These are phyloP conservation scores for Starmerella gropengiesseri DNA, from an alignment of 805 yeast species.

Conservation along the genomic window DNA sequence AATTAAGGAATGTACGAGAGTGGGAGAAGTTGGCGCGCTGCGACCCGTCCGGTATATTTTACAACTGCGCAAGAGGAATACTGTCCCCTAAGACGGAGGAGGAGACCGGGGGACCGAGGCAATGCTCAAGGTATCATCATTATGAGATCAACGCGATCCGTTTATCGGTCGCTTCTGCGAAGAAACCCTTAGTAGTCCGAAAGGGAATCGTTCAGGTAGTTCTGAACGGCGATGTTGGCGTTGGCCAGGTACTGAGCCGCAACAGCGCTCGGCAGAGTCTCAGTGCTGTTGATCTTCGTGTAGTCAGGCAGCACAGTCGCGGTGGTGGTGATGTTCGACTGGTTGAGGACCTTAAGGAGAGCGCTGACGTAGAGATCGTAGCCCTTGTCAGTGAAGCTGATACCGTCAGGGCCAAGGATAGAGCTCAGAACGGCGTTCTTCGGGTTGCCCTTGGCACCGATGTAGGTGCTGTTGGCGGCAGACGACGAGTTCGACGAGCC, in stretches of 20 bases:
- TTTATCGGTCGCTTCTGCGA: too few relatives aligned
- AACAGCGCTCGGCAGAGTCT: conserved; percentile 3
- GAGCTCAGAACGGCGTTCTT: conserved; percentile 12
- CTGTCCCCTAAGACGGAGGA: too few relatives aligned
- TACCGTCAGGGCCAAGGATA: conserved; percentile 41
- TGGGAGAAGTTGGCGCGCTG: conserved; percentile 8
- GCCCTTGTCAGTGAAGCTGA: conserved; percentile 49
- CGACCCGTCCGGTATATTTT: conserved; percentile 3
- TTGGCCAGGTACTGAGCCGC: conserved; percentile 1
- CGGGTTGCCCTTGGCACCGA: too few relatives aligned
- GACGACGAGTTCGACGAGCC: too few relatives aligned
- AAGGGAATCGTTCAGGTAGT: neutral
- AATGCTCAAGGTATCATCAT: conserved; percentile 5
- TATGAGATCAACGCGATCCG: too few relatives aligned
- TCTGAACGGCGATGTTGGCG: neutral
- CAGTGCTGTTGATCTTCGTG: conserved; percentile 11
- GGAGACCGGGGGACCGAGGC: too few relatives aligned
- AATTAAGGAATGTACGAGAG: conserved; percentile 5
- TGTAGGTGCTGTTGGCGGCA: too few relatives aligned
- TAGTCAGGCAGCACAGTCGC: conserved; percentile 5
- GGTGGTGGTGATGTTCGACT: neutral
- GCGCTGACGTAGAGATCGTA: conserved; percentile 37
- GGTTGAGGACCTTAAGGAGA: conserved; percentile 2
- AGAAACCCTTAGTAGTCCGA: neutral
- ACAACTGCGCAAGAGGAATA: conserved; percentile 7